Conservation (phyloP, 441 rosid species). For the Populus hybrid region DNA sequence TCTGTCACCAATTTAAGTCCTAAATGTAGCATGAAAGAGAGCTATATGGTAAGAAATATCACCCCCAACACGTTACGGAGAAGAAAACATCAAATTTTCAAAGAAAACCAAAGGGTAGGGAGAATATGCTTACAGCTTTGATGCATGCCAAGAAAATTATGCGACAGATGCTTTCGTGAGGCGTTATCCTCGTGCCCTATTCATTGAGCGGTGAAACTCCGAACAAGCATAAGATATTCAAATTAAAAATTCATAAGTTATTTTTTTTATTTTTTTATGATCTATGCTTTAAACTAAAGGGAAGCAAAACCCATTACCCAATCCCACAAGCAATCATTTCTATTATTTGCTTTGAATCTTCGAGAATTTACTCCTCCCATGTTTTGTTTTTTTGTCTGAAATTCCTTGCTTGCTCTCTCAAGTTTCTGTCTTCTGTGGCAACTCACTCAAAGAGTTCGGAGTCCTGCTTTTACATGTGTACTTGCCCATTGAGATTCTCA, state of each 20-base stretch:
- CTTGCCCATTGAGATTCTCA: slow-evolving; percentile 6
- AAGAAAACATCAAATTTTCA: not conserved
- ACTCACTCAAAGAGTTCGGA: not conserved
- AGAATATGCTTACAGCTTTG: not conserved
- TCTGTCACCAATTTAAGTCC: not conserved
- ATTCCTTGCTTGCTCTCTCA: not conserved
- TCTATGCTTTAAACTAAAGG: no score
- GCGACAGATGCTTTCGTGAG: not conserved
- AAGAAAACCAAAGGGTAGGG: not conserved
- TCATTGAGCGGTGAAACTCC: not conserved
- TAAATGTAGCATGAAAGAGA: not conserved
- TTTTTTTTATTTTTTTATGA: no score
- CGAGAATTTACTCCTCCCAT: not conserved
- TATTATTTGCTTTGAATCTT: not conserved
- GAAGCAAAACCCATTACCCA: not conserved
- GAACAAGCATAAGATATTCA: no score
- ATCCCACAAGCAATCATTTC: not conserved
- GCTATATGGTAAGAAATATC: not conserved
- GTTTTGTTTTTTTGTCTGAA: no score
- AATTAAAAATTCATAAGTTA: no score
- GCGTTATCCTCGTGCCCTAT: not conserved
- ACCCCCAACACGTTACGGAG: not conserved
- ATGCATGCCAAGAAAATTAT: no score
- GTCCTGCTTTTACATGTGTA: not conserved
- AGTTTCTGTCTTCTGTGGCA: not conserved